Evolutionary conservation across 2,329 filamentous ascomycete genomes (phyloP).

Genomic region (Neoarthrinium moseri): DNA sequence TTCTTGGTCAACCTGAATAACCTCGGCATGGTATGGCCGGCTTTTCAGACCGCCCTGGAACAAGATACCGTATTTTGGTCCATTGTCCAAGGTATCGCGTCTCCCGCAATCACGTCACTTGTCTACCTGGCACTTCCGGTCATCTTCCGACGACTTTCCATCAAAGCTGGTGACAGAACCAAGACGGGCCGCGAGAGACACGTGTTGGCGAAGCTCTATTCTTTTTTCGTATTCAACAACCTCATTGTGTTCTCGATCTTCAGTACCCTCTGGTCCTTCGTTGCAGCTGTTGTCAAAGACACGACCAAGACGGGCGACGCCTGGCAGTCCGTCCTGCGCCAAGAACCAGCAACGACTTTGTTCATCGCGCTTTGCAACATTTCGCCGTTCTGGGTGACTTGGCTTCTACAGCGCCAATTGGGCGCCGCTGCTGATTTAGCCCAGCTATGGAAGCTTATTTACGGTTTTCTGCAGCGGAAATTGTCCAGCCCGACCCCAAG

Average conservation of each 20-base stretch:
- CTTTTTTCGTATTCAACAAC: slow-evolving; percentile 98
- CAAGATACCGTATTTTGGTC: slow-evolving; percentile 71
- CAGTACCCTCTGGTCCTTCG: slow-evolving; percentile 74
- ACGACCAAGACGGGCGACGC: slow-evolving; percentile 57
- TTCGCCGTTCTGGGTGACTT: slow-evolving; percentile 92
- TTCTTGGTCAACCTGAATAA: slow-evolving; percentile 87
- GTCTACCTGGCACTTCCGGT: slow-evolving; percentile 87
- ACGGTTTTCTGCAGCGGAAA: slow-evolving; percentile 80
- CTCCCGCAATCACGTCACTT: slow-evolving; percentile 82
- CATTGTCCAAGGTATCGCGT: slow-evolving; percentile 85
- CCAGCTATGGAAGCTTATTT: slow-evolving; percentile 80
- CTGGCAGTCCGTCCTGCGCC: slow-evolving; percentile 67
- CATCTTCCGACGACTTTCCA: slow-evolving; percentile 84
- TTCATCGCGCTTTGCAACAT: slow-evolving; percentile 77
- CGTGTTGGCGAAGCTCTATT: slow-evolving; percentile 85
- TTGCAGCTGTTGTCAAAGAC: slow-evolving; percentile 59
- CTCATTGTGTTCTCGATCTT: slow-evolving; percentile 92
- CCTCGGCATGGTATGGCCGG: slow-evolving; percentile 75
- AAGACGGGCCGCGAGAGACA: slow-evolving; percentile 92
- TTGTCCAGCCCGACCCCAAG: slow-evolving; percentile 83
- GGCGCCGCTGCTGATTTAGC: slow-evolving; percentile 93
- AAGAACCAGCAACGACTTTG: slow-evolving; percentile 60
- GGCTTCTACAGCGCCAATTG: slow-evolving; percentile 87
- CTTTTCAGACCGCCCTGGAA: slow-evolving; percentile 66
- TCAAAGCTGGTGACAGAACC: slow-evolving; percentile 81